These are phyloP conservation scores for Trametes coccinea DNA, from an alignment of 768 basidiomycete genomes.

Conservation along the genomic window DNA sequence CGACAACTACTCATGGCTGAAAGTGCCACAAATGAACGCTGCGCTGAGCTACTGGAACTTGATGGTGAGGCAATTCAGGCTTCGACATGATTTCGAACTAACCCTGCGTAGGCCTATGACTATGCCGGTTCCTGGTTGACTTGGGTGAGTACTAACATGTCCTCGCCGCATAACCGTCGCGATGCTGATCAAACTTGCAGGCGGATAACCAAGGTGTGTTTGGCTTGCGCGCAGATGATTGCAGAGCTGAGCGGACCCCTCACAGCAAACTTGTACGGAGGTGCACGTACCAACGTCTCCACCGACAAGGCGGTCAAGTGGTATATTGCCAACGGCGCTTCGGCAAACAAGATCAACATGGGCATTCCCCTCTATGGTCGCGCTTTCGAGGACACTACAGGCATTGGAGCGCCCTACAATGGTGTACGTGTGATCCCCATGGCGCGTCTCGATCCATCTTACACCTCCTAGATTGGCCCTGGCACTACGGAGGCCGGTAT, in stretches of 20 bases:
- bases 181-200: slow-evolving; percentile 22
- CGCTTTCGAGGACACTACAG: slow-evolving; percentile 69
- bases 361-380: slow-evolving; percentile 84
- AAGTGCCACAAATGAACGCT: slow-evolving; percentile 62
- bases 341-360: slow-evolving; percentile 63
- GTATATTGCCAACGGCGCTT: slow-evolving; percentile 63
- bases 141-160: background rate
- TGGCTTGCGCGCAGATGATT: too few relatives aligned
- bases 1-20: slow-evolving; percentile 56
- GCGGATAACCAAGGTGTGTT: slow-evolving; percentile 43
- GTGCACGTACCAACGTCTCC: slow-evolving; percentile 59
- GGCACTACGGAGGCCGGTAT: slow-evolving; percentile 70
- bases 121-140: slow-evolving; percentile 77
- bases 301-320: slow-evolving; percentile 69
- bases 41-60: slow-evolving; percentile 79
- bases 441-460: background rate
- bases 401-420: slow-evolving; percentile 65
- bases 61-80: slow-evolving; percentile 49
- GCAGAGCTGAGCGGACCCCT: background rate
- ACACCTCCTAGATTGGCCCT: slow-evolving; percentile 55
- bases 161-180: too few relatives aligned
- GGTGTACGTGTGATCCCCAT: slow-evolving; percentile 46
- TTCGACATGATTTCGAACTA: background rate
- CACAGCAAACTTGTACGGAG: slow-evolving; percentile 66
- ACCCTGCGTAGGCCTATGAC: slow-evolving; percentile 56